Evolutionary conservation across 2,329 filamentous ascomycete species (phyloP), one percentile per base, ranked within the genome.

Genomic region (Pestalotiopsis fici): DNA sequence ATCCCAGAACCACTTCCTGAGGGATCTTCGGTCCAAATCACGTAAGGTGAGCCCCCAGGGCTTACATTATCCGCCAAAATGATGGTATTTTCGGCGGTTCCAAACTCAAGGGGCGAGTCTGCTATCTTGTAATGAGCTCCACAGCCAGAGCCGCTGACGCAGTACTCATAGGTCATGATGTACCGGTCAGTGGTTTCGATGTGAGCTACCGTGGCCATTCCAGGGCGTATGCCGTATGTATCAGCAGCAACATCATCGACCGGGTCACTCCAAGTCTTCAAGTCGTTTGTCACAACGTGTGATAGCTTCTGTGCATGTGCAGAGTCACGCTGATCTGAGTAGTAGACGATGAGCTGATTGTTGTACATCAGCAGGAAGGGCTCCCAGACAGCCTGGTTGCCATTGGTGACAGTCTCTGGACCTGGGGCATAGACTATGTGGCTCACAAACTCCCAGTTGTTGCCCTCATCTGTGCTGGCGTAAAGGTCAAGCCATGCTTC

Each of bases 401-500:
- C 90, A 73, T 93, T 91, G 73, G 87, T 84, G 2, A 90, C 86
- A 0, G 81, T 73, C 2, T 90, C 89, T 59, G 83, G 83, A n/a
- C 89, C 89, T 37, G 91, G 91, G 1, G 81, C 79, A 1, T 90
- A 90, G 57, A 93, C 86, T 35, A 35, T 35, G 71, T 88, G 85
- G 67, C 86, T 90, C 65, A 92, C 85, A 71, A 92, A 93, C 35
- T 86, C 79, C 91, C 91, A 93, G 1, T 85, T 89, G 43, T 78
- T 72, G 7, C 90, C 91, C 54, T 80, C 78, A 74, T 93, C 89
- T 5, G 76, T 80, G 56, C 86, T 89, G 6, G 88, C 90, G 73
- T 93, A 93, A 9, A 93, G 79, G 69, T 93, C 91, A 61, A 93
- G 90, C 70, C 90, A 83, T 0, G 91, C 93, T 68, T 82, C 79